Evolutionary conservation across 2,329 filamentous ascomycete species (phyloP), one percentile per base, ranked within the genome.

Genomic region (Furcasterigmium furcatum): DNA sequence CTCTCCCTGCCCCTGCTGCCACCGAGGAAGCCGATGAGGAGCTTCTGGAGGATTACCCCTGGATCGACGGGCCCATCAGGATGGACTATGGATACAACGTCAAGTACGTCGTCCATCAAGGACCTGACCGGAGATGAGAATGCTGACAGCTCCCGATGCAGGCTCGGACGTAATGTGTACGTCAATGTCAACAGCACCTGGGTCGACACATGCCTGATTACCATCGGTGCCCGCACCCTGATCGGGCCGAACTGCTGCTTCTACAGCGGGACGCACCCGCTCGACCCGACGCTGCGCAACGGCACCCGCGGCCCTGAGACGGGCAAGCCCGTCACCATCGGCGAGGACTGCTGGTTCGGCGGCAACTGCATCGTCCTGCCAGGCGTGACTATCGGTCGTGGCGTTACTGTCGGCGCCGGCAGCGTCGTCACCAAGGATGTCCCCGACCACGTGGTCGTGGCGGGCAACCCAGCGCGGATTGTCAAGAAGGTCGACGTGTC

Each of bases 391-490:
- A 85, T 95, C 52, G 90, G 91, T 1, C 74, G 77, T 45, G 89
- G 90, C 0, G 75, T 72, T 5, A 87, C 84, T 0, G 76, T 95
- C 49, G 91, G 88, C 1, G 90, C 91, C 2, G 88, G 86, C 1
- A 89, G 85, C 60, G 87, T 95, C 4, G 89, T 95, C 20, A 94
- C 88, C 3, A 94, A 85, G 67, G 73, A 85, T 62, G 77, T 88
- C n/a, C 75, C 80, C 5, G 74, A 78, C 8, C 83, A 80, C 51
- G 75, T 74, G 9, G 73, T 84, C 12, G 82, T 82, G 1, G 84
- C 73, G 16, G 85, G 85, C 1, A 88, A 87, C 54, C 85, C 85
- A 30, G 85, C 84, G 10, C 74, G 72, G 41, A 63, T 86, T 14
- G 63, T 87, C 42, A 70, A 57, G 47, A 69, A 63, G 60, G 63